phyloP scores from a whole-genome alignment of 768 basidiomycete genomes.

The Suillus subaureus region DNA sequence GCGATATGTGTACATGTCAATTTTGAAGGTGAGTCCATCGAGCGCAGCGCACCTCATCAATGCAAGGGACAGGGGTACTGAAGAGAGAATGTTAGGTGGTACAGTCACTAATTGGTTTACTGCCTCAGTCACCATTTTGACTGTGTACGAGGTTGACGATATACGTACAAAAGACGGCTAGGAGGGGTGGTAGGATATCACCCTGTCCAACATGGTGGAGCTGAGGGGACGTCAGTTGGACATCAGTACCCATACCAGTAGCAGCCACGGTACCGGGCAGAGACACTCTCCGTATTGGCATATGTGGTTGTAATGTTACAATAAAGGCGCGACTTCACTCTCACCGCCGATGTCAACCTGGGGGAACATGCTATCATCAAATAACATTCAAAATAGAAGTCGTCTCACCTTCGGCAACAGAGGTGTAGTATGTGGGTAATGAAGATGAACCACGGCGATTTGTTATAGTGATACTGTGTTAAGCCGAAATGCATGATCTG shows the following conservation, averaged over 20 bases:
- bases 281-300: not conserved
- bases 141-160: not conserved
- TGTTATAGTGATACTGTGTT: too few species aligned
- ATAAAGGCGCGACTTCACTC: not conserved
- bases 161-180: not conserved
- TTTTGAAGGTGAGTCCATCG: not conserved
- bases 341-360: not conserved
- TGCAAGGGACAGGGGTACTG: not conserved
- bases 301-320: not conserved
- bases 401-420: not conserved
- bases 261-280: not conserved
- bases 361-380: not conserved
- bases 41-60: not conserved
- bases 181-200: too few species aligned
- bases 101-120: not conserved
- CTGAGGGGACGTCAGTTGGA: not conserved
- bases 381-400: not conserved
- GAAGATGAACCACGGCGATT: not conserved
- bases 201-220: not conserved
- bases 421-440: not conserved
- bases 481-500: not conserved
- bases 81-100: not conserved
- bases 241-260: not conserved
- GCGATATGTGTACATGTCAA: not conserved
- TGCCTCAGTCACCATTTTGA: too few species aligned